These are phyloP conservation scores for Graphium sp. DNA, from an alignment of 2,329 filamentous ascomycete genomes.

Conservation along the genomic window DNA sequence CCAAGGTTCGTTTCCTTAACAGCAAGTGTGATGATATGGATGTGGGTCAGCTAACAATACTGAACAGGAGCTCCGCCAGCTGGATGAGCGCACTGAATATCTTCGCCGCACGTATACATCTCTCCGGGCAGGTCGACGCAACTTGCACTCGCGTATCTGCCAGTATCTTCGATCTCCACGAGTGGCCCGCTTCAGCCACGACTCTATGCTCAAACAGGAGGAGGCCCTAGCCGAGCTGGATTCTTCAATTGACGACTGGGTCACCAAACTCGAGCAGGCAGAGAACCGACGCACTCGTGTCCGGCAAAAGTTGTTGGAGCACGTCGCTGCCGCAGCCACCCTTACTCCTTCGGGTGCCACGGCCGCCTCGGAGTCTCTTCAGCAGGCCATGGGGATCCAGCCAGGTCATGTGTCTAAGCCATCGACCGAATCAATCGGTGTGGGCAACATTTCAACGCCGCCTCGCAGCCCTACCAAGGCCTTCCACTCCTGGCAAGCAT, in stretches of 20 bases:
- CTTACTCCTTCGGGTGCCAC: constrained; percentile 18
- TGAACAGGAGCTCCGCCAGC: constrained; percentile 48
- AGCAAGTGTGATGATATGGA: not conserved
- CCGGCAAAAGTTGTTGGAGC: constrained; percentile 65
- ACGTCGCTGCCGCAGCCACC: constrained; percentile 56
- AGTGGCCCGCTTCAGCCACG: constrained; percentile 53
- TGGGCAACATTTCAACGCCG: constrained; percentile 33
- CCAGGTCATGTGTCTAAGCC: too few species aligned
- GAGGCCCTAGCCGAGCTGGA: constrained; percentile 65
- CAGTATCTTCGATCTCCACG: constrained; percentile 58
- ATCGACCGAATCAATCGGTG: constrained; percentile 9
- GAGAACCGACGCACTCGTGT: constrained; percentile 63
- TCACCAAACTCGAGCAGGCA: constrained; percentile 61
- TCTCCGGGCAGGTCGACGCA: constrained; percentile 57
- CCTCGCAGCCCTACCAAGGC: constrained; percentile 39
- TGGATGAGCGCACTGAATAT: constrained; percentile 68
- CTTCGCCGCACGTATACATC: constrained; percentile 62
- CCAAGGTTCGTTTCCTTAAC: constrained; percentile 35
- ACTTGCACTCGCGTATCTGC: constrained; percentile 62
- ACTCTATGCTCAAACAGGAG: constrained; percentile 64
- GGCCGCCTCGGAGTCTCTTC: constrained; percentile 20
- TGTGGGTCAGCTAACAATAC: constrained; percentile 4
- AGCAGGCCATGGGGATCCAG: constrained; percentile 22
- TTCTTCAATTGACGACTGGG: constrained; percentile 65
- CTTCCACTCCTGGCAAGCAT: constrained; percentile 14